Percentiles rank a stretch among this genome's conserved stretches.
Evolutionary conservation across 2,329 filamentous ascomycete genomes (phyloP).

Genomic region (Calonectria fujianensis): DNA sequence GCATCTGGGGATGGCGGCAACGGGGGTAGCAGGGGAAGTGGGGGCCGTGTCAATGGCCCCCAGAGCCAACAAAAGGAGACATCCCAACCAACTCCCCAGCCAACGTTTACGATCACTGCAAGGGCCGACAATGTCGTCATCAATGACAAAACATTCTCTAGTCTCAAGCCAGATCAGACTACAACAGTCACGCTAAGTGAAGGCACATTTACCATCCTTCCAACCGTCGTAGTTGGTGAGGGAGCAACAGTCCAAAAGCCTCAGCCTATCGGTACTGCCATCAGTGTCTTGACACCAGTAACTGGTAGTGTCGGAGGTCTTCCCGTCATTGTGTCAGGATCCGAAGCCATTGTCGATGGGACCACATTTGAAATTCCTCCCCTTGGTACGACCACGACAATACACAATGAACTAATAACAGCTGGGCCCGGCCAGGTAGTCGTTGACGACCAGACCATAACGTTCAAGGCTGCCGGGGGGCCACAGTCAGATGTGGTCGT

Average conservation of each 20-base stretch:
- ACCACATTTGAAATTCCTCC: slow-evolving; percentile 65
- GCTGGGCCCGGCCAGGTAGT: slow-evolving; percentile 60
- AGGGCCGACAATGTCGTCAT: slow-evolving; percentile 68
- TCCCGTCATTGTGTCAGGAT: slow-evolving; percentile 64
- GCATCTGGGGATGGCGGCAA: slow-evolving; percentile 11
- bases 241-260: slow-evolving; percentile 67
- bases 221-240: slow-evolving; percentile 66
- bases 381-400: slow-evolving; percentile 58
- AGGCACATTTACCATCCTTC: slow-evolving; percentile 69
- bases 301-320: slow-evolving; percentile 63
- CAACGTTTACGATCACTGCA: slow-evolving; percentile 65
- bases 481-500: slow-evolving; percentile 66
- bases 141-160: slow-evolving; percentile 66
- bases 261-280: slow-evolving; percentile 54
- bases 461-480: slow-evolving; percentile 57
- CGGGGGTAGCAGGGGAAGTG: not conserved
- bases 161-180: slow-evolving; percentile 61
- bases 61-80: slow-evolving; percentile 33
- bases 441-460: slow-evolving; percentile 62
- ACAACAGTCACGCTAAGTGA: slow-evolving; percentile 64
- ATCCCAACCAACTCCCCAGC: slow-evolving; percentile 28
- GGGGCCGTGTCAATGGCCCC: slow-evolving; percentile 18
- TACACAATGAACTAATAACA: slow-evolving; percentile 59
- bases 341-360: slow-evolving; percentile 64
- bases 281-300: slow-evolving; percentile 60